Evolutionary conservation across 2,329 filamentous ascomycete genomes (phyloP).

Genomic region (Aspergillus carbonarius): DNA sequence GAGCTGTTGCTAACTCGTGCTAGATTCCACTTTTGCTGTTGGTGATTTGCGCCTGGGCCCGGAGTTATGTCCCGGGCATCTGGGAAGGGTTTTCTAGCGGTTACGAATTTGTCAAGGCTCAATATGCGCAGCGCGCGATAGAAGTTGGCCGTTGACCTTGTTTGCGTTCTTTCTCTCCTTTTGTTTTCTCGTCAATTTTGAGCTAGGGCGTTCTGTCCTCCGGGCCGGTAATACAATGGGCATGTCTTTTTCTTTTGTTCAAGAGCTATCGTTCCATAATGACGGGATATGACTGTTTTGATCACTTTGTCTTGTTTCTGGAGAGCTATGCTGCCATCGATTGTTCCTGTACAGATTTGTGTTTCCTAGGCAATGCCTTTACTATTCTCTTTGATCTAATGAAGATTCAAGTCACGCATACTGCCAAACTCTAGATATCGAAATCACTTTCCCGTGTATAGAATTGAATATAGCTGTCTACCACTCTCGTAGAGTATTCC

Average conservation of each 20-base stretch:
- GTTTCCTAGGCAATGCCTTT: background rate
- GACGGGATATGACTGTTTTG: conserved; percentile 31
- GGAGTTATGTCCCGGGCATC: conserved; percentile 44
- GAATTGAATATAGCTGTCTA: background rate
- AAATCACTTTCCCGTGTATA: background rate
- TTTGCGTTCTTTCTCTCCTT: conserved; percentile 16
- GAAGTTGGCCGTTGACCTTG: conserved; percentile 30
- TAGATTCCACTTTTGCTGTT: conserved; percentile 50
- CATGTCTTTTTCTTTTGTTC: conserved; percentile 20
- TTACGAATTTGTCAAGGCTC: conserved; percentile 40
- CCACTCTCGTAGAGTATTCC: background rate
- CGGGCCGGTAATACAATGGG: conserved; percentile 17
- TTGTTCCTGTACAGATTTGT: conserved; percentile 2
- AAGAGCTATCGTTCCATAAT: conserved; percentile 28
- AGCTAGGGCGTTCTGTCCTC: conserved; percentile 25
- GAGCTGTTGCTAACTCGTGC: conserved; percentile 21
- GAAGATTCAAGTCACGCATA: background rate
- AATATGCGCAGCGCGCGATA: conserved; percentile 35
- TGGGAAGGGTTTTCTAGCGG: conserved; percentile 40
- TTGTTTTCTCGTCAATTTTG: conserved; percentile 20
- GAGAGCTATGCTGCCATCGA: conserved; percentile 1
- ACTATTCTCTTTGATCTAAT: background rate
- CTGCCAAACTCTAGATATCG: background rate
- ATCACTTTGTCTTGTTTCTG: conserved; percentile 5
- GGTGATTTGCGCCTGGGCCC: conserved; percentile 47